Base-by-base conservation (phyloP, 306 rosid genomes). In the Cucurbita maxima region DNA sequence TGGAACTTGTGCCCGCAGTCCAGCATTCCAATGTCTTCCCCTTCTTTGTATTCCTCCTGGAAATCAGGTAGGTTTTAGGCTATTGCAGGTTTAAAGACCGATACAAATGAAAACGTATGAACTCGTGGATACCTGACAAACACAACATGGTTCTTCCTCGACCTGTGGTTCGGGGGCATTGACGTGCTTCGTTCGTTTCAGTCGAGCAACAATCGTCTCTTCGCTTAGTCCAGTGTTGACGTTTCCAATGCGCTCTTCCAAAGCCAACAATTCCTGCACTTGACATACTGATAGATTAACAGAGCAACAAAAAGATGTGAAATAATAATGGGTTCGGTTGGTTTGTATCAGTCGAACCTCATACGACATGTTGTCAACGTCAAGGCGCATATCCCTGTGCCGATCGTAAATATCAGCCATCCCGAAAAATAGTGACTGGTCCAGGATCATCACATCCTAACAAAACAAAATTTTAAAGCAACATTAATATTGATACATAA, bases 351-450 rank as follows among this genome's bases (percentile, higher is more conserved):
- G 74, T 16, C 74, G 16, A 6, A 95, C 99, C 97, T 93, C 98
- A 8, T 93, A 93, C 18, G 97, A 88, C 99, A 95, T 95, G 87
- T 89, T 89, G 77, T 95, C 99, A 5, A 95, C 99, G 78, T 95
- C 99, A 2, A 95, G 96, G 68, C 99, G 87, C 99, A 95, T 95
- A 53, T 95, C 99, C 82, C 99, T 84, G 75, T 95, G 97, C 20
- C 90, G 84, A 48, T 95, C 99, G 18, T 89, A 97, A 45, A 89
- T 81, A 84, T 91, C 96, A 75, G 96, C 96, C 74, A 95, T 80
- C 79, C 96, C 97, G 62, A 88, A 81, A 58, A 91, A 88, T 62
- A 95, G 79, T 1, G 97, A 87, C 72, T 87, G 97, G 59, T 95
- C 96, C 22, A 95, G 92, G 79, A 95, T 80, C 99, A 95, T 95